phyloP scores from a whole-genome alignment of 1,284 basidiomycete genomes.

The Ustilago shanxiensis region DNA sequence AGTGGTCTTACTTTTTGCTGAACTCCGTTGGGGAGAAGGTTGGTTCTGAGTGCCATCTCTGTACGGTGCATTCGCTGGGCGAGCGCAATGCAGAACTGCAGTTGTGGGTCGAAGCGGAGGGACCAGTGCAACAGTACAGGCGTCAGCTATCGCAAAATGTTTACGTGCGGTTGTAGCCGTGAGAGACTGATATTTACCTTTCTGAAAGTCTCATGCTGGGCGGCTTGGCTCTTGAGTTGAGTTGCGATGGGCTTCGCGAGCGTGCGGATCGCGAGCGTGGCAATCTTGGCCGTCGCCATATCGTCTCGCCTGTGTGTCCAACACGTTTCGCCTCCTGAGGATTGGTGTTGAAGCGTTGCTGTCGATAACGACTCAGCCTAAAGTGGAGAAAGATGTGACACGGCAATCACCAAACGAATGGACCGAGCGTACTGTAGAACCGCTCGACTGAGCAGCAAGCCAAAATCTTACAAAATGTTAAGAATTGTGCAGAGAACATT shows the following conservation, averaged over 20 bases:
- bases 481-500: too few species aligned
- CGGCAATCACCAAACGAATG: neutral
- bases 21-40: slow-evolving; percentile 56
- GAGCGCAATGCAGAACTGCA: slow-evolving; percentile 61
- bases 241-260: slow-evolving; percentile 69
- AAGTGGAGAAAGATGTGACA: neutral
- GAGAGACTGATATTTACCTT: slow-evolving; percentile 27
- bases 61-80: slow-evolving; percentile 65
- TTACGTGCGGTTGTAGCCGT: neutral
- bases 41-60: slow-evolving; percentile 62
- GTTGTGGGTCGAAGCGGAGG: neutral
- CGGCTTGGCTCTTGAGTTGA: slow-evolving; percentile 65
- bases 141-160: neutral
- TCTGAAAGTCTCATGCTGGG: slow-evolving; percentile 63
- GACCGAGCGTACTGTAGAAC: neutral
- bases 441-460: neutral
- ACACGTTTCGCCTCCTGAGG: neutral
- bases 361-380: neutral
- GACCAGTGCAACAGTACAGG: neutral
- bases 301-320: neutral
- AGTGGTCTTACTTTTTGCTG: slow-evolving; percentile 65
- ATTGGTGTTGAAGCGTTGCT: neutral
- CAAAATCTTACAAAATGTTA: too few species aligned
- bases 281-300: slow-evolving; percentile 68
- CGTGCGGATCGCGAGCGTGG: slow-evolving; percentile 63